Conservation (phyloP, 345 rosid species). For the Cardamine occulta region DNA sequence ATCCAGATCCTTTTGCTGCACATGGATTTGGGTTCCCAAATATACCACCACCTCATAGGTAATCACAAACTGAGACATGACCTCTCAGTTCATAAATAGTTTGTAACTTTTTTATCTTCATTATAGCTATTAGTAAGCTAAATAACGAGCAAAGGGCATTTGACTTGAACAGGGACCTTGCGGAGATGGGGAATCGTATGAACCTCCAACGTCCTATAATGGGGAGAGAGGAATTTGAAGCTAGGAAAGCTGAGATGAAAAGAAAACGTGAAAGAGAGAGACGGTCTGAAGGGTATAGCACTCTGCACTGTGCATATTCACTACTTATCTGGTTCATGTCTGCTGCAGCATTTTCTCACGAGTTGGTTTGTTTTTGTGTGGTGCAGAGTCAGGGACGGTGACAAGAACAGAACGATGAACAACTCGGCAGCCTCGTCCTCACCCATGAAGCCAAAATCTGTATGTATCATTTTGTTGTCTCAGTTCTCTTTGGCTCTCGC, state of each 20-base stretch:
- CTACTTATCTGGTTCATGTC: not conserved
- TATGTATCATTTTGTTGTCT: slow-evolving; percentile 45
- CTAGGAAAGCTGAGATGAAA: slow-evolving; percentile 87
- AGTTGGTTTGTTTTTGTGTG: slow-evolving; percentile 13
- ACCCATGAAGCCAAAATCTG: slow-evolving; percentile 51
- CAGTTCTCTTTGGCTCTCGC: not conserved
- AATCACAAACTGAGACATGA: slow-evolving; percentile 2
- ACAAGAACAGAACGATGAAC: slow-evolving; percentile 62
- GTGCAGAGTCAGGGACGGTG: slow-evolving; percentile 55
- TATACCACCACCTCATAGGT: slow-evolving; percentile 46
- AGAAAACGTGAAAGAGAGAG: slow-evolving; percentile 86
- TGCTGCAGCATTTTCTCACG: slow-evolving; percentile 10
- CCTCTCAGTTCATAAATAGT: not conserved
- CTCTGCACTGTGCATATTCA: not conserved
- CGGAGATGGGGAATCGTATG: slow-evolving; percentile 73
- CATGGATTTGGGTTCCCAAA: slow-evolving; percentile 44
- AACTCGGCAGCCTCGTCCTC: slow-evolving; percentile 60
- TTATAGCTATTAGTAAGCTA: not conserved
- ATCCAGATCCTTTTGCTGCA: slow-evolving; percentile 38
- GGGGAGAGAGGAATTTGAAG: slow-evolving; percentile 98
- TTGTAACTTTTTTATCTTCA: not conserved
- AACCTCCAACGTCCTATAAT: slow-evolving; percentile 64
- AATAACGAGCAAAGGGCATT: not conserved
- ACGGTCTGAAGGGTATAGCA: slow-evolving; percentile 67
- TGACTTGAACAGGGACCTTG: slow-evolving; percentile 67